A percentile compares a stretch with the other conserved stretches of the same genome.
These are phyloP conservation scores for Mallotus japonicus DNA, from an alignment of 441 rosid species.

Conservation along the genomic window DNA sequence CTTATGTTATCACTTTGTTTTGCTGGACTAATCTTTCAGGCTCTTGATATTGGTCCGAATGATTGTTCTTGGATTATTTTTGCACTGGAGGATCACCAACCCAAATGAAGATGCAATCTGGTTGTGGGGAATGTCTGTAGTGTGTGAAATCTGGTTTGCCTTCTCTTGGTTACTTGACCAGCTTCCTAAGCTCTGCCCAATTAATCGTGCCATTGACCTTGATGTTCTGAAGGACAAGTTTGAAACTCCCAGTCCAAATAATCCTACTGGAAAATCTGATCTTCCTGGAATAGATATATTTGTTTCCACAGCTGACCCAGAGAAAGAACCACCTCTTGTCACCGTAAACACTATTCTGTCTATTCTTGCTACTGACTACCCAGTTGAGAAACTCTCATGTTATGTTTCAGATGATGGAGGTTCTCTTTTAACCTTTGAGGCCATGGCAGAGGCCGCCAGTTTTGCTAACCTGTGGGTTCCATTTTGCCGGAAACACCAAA, in stretches of 20 bases:
- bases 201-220: constrained; percentile 67
- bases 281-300: constrained; percentile 86
- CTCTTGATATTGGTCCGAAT: constrained; percentile 55
- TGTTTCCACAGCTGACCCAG: constrained; percentile 91
- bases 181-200: constrained; percentile 87
- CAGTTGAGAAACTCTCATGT: constrained; percentile 83
- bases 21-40: constrained; percentile 33
- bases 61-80: constrained; percentile 63
- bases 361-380: constrained; percentile 82
- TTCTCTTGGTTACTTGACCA: constrained; percentile 87
- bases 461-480: constrained; percentile 90
- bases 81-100: constrained; percentile 76
- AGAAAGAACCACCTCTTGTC: constrained; percentile 86
- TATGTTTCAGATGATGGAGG: constrained; percentile 92
- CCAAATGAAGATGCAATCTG: constrained; percentile 82
- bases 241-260: constrained; percentile 59
- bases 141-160: constrained; percentile 93
- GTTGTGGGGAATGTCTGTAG: constrained; percentile 83
- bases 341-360: constrained; percentile 88
- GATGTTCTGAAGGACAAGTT: constrained; percentile 60
- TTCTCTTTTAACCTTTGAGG: constrained; percentile 79
- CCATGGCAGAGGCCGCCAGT: constrained; percentile 82
- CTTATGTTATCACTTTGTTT: too few relatives aligned
- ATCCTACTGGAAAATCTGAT: constrained; percentile 75
- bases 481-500: constrained; percentile 76